These are phyloP conservation scores for Chaetomium olivaceum DNA, from an alignment of 2,329 filamentous ascomycete genomes.

Conservation along the genomic window DNA sequence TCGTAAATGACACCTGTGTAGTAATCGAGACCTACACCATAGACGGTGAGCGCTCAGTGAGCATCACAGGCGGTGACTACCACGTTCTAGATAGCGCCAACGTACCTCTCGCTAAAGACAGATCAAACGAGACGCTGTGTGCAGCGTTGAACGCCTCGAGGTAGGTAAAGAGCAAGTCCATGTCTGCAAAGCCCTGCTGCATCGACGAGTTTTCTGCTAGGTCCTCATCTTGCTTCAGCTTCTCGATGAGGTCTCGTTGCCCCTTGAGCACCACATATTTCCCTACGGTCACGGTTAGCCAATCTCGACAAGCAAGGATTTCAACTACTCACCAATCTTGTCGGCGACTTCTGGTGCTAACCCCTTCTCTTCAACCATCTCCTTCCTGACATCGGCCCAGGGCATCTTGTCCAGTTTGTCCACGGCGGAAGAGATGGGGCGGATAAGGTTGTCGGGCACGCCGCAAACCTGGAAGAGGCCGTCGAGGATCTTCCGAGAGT, in stretches of 20 bases:
- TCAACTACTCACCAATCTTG: slow-evolving; percentile 75
- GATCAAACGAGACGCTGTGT: slow-evolving; percentile 80
- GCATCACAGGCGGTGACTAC: slow-evolving; percentile 40
- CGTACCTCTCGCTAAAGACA: slow-evolving; percentile 74
- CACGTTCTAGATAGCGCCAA: slow-evolving; percentile 38
- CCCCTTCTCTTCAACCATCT: slow-evolving; percentile 93
- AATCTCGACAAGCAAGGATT: slow-evolving; percentile 48
- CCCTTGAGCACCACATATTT: slow-evolving; percentile 32
- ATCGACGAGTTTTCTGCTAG: slow-evolving; percentile 72
- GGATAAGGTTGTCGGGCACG: slow-evolving; percentile 82
- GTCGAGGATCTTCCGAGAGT: slow-evolving; percentile 91
- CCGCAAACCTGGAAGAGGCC: slow-evolving; percentile 90
- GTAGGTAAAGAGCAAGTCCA: slow-evolving; percentile 79
- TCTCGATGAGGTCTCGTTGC: slow-evolving; percentile 65
- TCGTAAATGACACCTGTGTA: slow-evolving; percentile 92
- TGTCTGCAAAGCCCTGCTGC: slow-evolving; percentile 77
- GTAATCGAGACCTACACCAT: slow-evolving; percentile 62
- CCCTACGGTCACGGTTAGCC: slow-evolving; percentile 21
- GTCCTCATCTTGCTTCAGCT: slow-evolving; percentile 65
- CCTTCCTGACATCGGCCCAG: slow-evolving; percentile 85
- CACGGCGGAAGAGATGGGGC: slow-evolving; percentile 86
- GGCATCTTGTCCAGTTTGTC: slow-evolving; percentile 94
- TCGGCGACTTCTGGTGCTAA: slow-evolving; percentile 76
- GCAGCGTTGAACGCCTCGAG: slow-evolving; percentile 74
- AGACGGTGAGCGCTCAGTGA: not conserved